Base-by-base conservation (phyloP, 108 stramenopile genomes). In the Skeletonema tropicum region DNA sequence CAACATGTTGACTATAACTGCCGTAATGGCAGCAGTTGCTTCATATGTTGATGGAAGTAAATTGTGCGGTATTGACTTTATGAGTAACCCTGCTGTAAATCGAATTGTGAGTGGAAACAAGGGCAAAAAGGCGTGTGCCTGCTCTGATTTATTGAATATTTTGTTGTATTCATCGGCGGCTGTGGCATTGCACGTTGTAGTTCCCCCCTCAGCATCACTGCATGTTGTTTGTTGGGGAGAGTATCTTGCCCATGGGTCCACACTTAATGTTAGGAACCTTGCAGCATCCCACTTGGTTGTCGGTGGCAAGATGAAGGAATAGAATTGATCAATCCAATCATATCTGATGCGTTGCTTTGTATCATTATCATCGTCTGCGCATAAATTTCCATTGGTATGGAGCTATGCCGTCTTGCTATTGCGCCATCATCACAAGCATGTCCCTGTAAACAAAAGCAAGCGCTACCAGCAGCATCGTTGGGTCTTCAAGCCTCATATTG, bases 271-370 rank as follows among this genome's bases (percentile, higher is more conserved):
- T 46, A 95, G 68, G 80, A 95, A 92, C 59, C 94, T 73, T 9
- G 94, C 90, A 14, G 90, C 86, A 64, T 95, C 94, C 94, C 94
- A 95, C 71, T 85, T 87, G 0, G 92, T 95, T 60, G 91, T 67
- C 15, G 94, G 92, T 26, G 80, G 57, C 17, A 92, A 64, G 4
- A 90, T 57, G 45, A 92, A 87, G 11, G 70, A 57, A 72, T 90
- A 94, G 6, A 67, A 57, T 64, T 25, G 26, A 42, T 77, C 78
- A 6, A 83, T 32, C 59, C 60, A 52, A 9, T 52, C 3, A 10
- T 25, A 66, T 67, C 64, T 66, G 25, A 60, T 59, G 14, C 45
- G 48, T 45, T 29, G 45, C 4, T 60, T 48, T 29, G 39, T 21
- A 52, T 19, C n/a, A 29, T 12, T 73, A 49, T n/a, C 66, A 46